Percentiles rank a stretch among this genome's conserved stretches.
These are phyloP conservation scores for Ophiostoma perfectum DNA, from an alignment of 2,329 filamentous ascomycete genomes.

Conservation along the genomic window DNA sequence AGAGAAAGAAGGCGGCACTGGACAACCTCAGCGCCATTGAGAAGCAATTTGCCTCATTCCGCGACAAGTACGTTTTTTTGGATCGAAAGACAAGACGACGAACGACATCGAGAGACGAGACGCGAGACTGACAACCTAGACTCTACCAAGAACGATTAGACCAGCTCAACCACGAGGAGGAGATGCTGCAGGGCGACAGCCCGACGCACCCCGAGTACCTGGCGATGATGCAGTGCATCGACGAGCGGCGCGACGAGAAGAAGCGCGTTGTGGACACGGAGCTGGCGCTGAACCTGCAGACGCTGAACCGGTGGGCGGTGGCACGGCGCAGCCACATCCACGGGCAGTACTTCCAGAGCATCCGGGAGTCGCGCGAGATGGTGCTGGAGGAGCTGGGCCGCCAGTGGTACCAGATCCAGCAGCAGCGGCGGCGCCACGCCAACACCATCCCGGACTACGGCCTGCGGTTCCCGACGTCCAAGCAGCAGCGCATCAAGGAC, in stretches of 20 bases:
- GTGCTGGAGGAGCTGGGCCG: constrained; percentile 76
- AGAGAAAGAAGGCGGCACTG: constrained; percentile 72
- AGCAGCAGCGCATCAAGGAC: constrained; percentile 71
- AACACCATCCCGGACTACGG: constrained; percentile 77
- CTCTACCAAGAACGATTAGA: constrained; percentile 84
- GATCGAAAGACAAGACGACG: background rate
- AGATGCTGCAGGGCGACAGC: constrained; percentile 52
- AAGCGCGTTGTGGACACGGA: constrained; percentile 69
- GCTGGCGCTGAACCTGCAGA: constrained; percentile 65
- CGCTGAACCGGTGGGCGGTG: constrained; percentile 67
- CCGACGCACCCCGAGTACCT: constrained; percentile 88
- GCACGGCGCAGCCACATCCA: constrained; percentile 81
- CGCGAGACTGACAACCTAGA: constrained; percentile 40
- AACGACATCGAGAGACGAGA: background rate
- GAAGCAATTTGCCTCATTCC: constrained; percentile 79
- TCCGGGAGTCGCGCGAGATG: constrained; percentile 75
- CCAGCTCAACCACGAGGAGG: constrained; percentile 67
- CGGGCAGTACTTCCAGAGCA: constrained; percentile 82
- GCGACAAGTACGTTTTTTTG: constrained; percentile 58
- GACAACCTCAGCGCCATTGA: constrained; percentile 77
- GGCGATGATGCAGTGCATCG: constrained; percentile 80
- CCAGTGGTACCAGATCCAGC: constrained; percentile 89
- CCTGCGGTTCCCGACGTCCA: constrained; percentile 71
- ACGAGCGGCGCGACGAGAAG: constrained; percentile 76
- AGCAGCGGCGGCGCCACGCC: constrained; percentile 64